Base-by-base conservation (phyloP, 345 rosid genomes). In the Firmiana major region DNA sequence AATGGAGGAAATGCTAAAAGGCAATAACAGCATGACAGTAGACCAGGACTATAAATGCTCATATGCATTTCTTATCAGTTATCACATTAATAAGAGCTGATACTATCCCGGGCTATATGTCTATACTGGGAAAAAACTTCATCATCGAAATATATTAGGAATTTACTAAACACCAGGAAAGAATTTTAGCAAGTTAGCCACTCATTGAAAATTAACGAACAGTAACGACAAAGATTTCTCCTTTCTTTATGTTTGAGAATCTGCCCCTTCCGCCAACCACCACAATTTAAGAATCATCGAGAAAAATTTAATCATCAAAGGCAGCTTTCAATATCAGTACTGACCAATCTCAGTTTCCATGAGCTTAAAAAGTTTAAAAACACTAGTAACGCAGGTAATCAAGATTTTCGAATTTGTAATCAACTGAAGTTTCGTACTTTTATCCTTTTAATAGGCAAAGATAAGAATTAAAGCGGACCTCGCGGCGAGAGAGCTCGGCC, bases 401-500 rank as follows among this genome's bases (percentile, higher is more conserved):
- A 66, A 66, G 51, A 4, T 21, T 17, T 48, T 13, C 15, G 36
- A 67, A 45, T 21, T 21, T 11, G 12, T 22, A 58, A 58, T 45
- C 16, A 46, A 69, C 38, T 51, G 4, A 71, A 71, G 36, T 16
- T 12, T 26, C 55, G 9, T 36, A 43, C 7, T 43, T 67, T 6
- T 22, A 45, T 45, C 10, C 12, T 45, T 45, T 45, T 10, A 51
- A 4, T 0, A 4, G 55, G n/a, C 1, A 40, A 58, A 74, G 46
- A 24, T 10, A 63, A 21, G 12, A 11, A 51, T 4, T 38, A 5
- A 7, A 28, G 49, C 1, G 11, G 73, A 91, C 98, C 92, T 93
- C 99, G 46, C 98, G 94, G 58, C 97, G 98, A 54, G 99, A 95
- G 73, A 95, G 96, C 88, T 95, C 98, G 15, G 99, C 98, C 83